A percentile compares a stretch with the other conserved stretches of the same genome.
Evolutionary conservation across 1,284 basidiomycete genomes (phyloP).

Genomic region (Apiotrichum akiyoshidainum): DNA sequence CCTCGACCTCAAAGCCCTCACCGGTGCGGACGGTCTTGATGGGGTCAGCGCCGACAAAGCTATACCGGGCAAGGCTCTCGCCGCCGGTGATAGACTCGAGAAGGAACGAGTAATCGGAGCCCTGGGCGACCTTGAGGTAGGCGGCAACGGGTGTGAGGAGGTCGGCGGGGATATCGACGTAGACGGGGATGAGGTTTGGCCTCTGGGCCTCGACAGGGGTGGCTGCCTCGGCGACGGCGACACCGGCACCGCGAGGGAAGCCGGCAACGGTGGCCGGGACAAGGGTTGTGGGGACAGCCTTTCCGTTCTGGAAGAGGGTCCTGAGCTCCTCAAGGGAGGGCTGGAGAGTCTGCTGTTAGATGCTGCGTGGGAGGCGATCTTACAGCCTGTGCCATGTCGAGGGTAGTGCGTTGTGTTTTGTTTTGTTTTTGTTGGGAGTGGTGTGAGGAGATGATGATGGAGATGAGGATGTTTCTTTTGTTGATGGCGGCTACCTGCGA

Average conservation of each 20-base stretch:
- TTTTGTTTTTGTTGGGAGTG: background rate
- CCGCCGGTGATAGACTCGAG: conserved; percentile 88
- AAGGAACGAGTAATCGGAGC: conserved; percentile 87
- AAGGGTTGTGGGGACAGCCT: conserved; percentile 39
- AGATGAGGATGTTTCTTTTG: background rate
- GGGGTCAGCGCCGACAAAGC: conserved; percentile 96
- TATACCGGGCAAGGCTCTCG: conserved; percentile 88
- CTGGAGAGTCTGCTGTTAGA: conserved; percentile 13
- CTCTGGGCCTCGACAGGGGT: conserved; percentile 14
- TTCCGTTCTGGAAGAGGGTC: conserved; percentile 28
- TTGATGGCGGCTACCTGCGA: no score
- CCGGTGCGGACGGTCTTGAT: conserved; percentile 89
- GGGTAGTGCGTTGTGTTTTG: background rate
- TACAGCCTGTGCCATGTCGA: conserved; percentile 21
- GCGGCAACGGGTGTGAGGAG: conserved; percentile 96
- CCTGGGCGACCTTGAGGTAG: conserved; percentile 87
- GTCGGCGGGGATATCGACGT: conserved; percentile 88
- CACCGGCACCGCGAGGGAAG: conserved; percentile 31
- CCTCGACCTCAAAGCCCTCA: conserved; percentile 71
- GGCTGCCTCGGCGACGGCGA: conserved; percentile 9
- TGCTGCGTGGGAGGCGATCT: background rate
- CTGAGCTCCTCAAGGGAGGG: conserved; percentile 40
- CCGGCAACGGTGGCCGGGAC: conserved; percentile 25
- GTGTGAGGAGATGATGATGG: background rate
- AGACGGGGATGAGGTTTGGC: conserved; percentile 67